A percentile compares a stretch with the other conserved stretches of the same genome.
Evolutionary conservation across 1,284 basidiomycete species (phyloP).

Genomic region (Trichosporon sp.): DNA sequence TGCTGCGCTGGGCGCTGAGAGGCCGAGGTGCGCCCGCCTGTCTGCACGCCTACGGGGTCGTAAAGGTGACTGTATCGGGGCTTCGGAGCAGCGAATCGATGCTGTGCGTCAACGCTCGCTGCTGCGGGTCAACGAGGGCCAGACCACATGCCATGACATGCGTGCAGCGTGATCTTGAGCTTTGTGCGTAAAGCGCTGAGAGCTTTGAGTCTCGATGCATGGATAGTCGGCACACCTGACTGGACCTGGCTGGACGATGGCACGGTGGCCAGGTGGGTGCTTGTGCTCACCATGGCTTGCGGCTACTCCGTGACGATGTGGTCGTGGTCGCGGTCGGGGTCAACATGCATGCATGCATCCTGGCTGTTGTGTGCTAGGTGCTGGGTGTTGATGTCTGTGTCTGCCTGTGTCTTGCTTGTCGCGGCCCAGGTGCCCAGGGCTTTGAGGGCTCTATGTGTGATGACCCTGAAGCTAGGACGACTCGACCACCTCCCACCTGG

Average conservation of each 20-base stretch:
- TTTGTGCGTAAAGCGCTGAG: no score
- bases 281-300: no score
- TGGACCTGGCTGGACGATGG: not conserved
- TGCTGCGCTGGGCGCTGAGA: not conserved
- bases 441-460: not conserved
- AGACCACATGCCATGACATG: not conserved
- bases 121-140: not conserved
- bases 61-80: not conserved
- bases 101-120: not conserved
- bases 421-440: not conserved
- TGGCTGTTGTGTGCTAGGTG: no score
- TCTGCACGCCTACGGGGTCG: not conserved
- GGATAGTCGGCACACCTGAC: not conserved
- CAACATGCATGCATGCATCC: no score
- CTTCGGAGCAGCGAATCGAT: not conserved
- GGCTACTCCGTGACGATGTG: no score
- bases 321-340: no score
- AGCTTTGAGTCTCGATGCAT: not conserved
- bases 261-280: no score
- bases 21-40: not conserved
- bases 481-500: no score
- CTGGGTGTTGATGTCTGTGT: not conserved
- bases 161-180: not conserved
- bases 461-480: not conserved
- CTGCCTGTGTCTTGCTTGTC: no score